Percentiles rank a stretch among this genome's conserved stretches.
These are phyloP conservation scores for Dothideomycetes sp. DNA, from an alignment of 2,329 filamentous ascomycete species.

Conservation along the genomic window DNA sequence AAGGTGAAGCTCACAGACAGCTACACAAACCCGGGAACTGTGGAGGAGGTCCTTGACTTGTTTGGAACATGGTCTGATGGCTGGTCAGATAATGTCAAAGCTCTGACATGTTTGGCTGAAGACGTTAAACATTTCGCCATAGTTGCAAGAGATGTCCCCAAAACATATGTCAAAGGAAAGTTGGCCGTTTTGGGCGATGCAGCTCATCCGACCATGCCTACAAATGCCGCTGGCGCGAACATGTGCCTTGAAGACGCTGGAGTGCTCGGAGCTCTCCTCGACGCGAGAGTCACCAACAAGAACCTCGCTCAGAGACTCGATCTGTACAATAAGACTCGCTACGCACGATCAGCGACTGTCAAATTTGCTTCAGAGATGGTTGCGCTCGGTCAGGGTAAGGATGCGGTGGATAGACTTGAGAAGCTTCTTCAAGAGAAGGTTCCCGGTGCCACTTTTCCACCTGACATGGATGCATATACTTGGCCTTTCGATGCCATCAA, in stretches of 20 bases:
- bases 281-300: not conserved
- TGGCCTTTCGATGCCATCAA: conserved; percentile 6
- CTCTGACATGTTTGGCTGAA: not conserved
- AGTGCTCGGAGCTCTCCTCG: conserved; percentile 3
- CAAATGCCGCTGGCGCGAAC: conserved; percentile 18
- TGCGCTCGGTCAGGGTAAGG: not conserved
- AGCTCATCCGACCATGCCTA: conserved; percentile 25
- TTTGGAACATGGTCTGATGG: conserved; percentile 2
- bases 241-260: conserved; percentile 8
- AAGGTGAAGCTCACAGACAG: conserved; percentile 2
- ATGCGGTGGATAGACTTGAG: no score
- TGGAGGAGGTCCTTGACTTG: conserved; percentile 4
- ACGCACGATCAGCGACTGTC: conserved; percentile 1
- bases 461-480: conserved; percentile 1
- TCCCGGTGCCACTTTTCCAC: conserved; percentile 1
- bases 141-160: conserved; percentile 4
- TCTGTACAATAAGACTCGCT: conserved; percentile 3
- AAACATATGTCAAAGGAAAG: conserved; percentile 18
- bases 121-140: conserved; percentile 7
- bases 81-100: conserved; percentile 1
- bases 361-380: conserved; percentile 3
- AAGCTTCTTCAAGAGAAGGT: not conserved
- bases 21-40: not conserved
- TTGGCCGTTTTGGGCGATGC: conserved; percentile 24
- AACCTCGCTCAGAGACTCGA: not conserved